Percentiles rank a stretch among this genome's conserved stretches.
These are phyloP conservation scores for Venturia nashicola DNA, from an alignment of 2,329 filamentous ascomycete genomes.

Conservation along the genomic window DNA sequence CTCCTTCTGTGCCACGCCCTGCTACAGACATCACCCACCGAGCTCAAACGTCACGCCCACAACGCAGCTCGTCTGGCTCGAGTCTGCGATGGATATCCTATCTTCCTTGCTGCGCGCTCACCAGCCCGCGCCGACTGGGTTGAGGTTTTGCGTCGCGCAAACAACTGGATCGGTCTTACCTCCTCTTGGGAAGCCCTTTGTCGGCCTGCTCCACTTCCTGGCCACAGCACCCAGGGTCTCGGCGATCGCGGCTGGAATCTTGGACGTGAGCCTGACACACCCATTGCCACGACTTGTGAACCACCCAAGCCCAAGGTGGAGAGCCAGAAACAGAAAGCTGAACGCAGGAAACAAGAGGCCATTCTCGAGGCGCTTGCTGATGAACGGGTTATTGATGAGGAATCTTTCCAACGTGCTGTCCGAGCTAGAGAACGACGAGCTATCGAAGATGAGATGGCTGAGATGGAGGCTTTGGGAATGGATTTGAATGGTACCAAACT, in stretches of 20 bases:
- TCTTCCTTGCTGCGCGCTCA: constrained; percentile 62
- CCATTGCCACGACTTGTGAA: background rate
- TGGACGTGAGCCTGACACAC: background rate
- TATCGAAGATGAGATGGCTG: constrained; percentile 42
- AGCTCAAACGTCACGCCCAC: constrained; percentile 66
- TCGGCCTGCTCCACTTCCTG: constrained; percentile 30
- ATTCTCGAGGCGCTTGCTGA: constrained; percentile 56
- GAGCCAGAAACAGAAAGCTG: constrained; percentile 42
- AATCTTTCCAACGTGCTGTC: constrained; percentile 51
- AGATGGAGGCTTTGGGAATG: constrained; percentile 13
- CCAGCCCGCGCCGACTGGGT: constrained; percentile 70
- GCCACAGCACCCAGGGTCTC: constrained; percentile 13
- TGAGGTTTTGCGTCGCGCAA: constrained; percentile 54
- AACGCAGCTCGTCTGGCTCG: constrained; percentile 67
- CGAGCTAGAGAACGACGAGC: constrained; percentile 45
- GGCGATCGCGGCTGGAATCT: constrained; percentile 7
- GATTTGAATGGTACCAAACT: background rate
- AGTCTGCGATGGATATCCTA: constrained; percentile 66
- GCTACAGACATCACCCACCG: constrained; percentile 64
- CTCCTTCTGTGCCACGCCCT: constrained; percentile 69
- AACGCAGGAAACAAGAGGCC: constrained; percentile 50
- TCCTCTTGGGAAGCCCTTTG: constrained; percentile 62
- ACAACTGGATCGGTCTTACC: constrained; percentile 57
- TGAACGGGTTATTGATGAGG: constrained; percentile 55
- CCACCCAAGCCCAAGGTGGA: constrained; percentile 16